Conservation (phyloP, 2,329 filamentous ascomycete species). For the Fusarium sp. region DNA sequence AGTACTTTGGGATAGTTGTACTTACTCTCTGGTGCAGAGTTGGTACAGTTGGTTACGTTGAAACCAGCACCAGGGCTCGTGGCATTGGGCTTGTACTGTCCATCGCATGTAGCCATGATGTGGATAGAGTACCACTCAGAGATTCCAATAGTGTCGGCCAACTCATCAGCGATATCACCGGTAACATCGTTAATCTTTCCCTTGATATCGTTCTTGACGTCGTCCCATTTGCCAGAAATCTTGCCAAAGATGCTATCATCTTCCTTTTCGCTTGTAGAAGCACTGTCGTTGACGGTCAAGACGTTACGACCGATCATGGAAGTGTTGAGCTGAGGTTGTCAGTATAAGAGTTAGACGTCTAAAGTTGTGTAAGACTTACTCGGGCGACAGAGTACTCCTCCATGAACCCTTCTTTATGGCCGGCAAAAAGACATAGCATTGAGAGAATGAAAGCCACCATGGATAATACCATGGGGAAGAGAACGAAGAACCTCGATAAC, state of each 20-base stretch:
- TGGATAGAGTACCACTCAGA: conserved; percentile 65
- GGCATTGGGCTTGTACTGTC: conserved; percentile 58
- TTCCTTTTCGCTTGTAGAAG: conserved; percentile 43
- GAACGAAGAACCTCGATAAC: conserved; percentile 47
- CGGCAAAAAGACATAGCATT: conserved; percentile 56
- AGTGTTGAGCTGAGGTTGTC: conserved; percentile 51
- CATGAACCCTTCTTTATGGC: conserved; percentile 56
- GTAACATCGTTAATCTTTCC: conserved; percentile 56
- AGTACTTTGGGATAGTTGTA: background rate
- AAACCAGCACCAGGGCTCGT: conserved; percentile 53
- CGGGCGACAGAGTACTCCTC: conserved; percentile 57
- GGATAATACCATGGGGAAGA: conserved; percentile 54
- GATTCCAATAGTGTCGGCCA: conserved; percentile 59
- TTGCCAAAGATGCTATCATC: conserved; percentile 47
- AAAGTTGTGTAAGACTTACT: conserved; percentile 42
- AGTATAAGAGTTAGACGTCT: background rate
- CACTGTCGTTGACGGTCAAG: conserved; percentile 39
- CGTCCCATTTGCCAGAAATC: conserved; percentile 47
- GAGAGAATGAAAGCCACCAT: conserved; percentile 55
- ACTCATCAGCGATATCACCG: conserved; percentile 54
- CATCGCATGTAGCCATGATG: conserved; percentile 61
- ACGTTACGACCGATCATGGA: conserved; percentile 54
- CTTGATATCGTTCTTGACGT: conserved; percentile 51
- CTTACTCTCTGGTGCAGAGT: conserved; percentile 54
- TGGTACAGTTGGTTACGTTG: conserved; percentile 60